These are phyloP conservation scores for Argentina anserina DNA, from an alignment of 306 rosid species.

Conservation along the genomic window DNA sequence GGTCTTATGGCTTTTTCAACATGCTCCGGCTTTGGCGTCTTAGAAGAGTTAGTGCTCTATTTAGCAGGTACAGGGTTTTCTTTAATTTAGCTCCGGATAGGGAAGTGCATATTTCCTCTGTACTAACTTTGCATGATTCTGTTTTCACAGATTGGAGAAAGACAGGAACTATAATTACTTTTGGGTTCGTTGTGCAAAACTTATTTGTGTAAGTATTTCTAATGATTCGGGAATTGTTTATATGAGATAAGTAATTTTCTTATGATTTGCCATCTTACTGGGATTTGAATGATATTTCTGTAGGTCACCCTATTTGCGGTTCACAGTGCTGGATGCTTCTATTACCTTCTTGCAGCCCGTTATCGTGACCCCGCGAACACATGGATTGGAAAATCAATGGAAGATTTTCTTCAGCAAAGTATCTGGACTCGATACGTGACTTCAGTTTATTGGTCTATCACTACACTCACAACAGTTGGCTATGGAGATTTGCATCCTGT, in stretches of 20 bases:
- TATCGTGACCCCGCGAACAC: slow-evolving; percentile 60
- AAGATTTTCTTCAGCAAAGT: slow-evolving; percentile 41
- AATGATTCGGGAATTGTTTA: neutral
- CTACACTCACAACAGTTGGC: slow-evolving; percentile 88
- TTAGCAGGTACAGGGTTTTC: slow-evolving; percentile 48
- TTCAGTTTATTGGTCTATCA: slow-evolving; percentile 84
- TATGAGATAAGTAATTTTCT: neutral
- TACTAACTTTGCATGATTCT: slow-evolving; percentile 2
- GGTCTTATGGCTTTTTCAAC: slow-evolving; percentile 71
- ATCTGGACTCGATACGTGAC: slow-evolving; percentile 77
- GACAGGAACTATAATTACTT: slow-evolving; percentile 81
- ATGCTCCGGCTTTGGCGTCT: slow-evolving; percentile 99
- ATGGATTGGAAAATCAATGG: slow-evolving; percentile 65
- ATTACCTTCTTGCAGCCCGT: slow-evolving; percentile 77
- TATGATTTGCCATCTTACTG: slow-evolving; percentile 16
- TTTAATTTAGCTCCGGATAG: neutral
- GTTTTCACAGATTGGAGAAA: slow-evolving; percentile 69
- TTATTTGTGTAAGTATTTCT: slow-evolving; percentile 61
- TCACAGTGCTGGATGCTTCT: slow-evolving; percentile 86
- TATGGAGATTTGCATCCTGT: slow-evolving; percentile 94
- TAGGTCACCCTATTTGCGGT: slow-evolving; percentile 90
- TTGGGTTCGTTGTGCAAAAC: slow-evolving; percentile 90
- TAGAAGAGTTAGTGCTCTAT: slow-evolving; percentile 81
- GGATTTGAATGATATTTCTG: slow-evolving; percentile 12
- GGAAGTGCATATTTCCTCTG: neutral